phyloP scores from a whole-genome alignment of 352 stramenopile species.

The Pythium brachiatum region DNA sequence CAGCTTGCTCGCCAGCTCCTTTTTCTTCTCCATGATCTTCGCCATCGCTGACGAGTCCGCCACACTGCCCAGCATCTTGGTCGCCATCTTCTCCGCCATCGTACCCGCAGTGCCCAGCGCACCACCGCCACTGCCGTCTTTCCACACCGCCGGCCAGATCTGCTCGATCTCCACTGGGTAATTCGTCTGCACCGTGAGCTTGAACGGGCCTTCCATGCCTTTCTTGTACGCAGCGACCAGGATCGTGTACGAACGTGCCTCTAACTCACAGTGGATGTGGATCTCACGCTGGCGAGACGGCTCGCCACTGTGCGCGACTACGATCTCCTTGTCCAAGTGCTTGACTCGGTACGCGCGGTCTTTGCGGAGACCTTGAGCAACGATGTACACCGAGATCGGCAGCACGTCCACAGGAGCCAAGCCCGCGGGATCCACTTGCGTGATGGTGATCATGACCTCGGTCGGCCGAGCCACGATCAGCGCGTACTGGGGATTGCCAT shows the following conservation, averaged over 20 bases:
- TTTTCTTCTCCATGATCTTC: constrained; percentile 69
- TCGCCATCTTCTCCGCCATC: constrained; percentile 58
- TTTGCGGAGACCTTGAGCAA: constrained; percentile 41
- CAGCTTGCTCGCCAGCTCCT: constrained; percentile 65
- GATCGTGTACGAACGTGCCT: constrained; percentile 85
- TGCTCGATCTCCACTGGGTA: constrained; percentile 73
- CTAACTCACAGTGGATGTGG: constrained; percentile 66
- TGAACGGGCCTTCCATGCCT: constrained; percentile 90
- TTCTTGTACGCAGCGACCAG: constrained; percentile 86
- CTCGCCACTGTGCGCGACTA: constrained; percentile 79
- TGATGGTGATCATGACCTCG: constrained; percentile 85
- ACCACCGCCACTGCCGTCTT: constrained; percentile 33
- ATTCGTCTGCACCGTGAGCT: constrained; percentile 82
- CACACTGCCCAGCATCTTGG: constrained; percentile 63
- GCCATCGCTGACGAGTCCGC: constrained; percentile 49
- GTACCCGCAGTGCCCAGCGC: constrained; percentile 13
- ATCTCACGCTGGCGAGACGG: constrained; percentile 74
- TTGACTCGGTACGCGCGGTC: constrained; percentile 67
- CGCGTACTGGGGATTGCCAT: constrained; percentile 89
- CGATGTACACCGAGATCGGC: constrained; percentile 70
- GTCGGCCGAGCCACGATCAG: constrained; percentile 74
- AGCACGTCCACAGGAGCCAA: constrained; percentile 64
- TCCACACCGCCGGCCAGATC: constrained; percentile 83
- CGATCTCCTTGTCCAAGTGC: constrained; percentile 54
- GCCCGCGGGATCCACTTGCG: constrained; percentile 67